These are phyloP conservation scores for Lasiosphaeriaceae sp. DNA, from an alignment of 495 filamentous ascomycete species.

Conservation along the genomic window DNA sequence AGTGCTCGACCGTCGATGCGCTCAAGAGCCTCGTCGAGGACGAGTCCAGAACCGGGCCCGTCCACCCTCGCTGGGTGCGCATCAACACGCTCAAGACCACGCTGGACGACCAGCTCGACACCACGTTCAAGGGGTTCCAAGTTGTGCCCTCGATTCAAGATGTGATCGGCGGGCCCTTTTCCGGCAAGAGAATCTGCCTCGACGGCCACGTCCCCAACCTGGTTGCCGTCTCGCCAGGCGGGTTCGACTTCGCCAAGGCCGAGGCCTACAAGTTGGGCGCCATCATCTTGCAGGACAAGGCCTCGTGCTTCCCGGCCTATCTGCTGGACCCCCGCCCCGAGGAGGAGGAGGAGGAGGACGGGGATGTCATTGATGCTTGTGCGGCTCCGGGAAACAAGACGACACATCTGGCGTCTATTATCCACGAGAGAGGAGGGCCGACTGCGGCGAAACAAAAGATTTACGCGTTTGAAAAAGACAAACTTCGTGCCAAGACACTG, in stretches of 20 bases:
- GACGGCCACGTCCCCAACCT: conserved; percentile 81
- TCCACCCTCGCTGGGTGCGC: conserved; percentile 80
- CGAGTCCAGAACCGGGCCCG: conserved; percentile 20
- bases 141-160: conserved; percentile 45
- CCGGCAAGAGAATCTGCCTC: conserved; percentile 42
- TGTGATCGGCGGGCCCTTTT: conserved; percentile 25
- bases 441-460: conserved; percentile 29
- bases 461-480: conserved; percentile 69
- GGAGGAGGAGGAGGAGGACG: conserved; percentile 45
- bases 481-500: conserved; percentile 61
- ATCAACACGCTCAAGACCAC: conserved; percentile 75
- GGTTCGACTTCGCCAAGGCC: conserved; percentile 59
- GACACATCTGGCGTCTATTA: conserved; percentile 80
- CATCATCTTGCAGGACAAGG: conserved; percentile 93
- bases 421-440: conserved; percentile 27
- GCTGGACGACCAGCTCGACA: conserved; percentile 61
- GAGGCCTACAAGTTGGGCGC: conserved; percentile 68
- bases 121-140: conserved; percentile 61
- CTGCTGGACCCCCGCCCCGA: conserved; percentile 59
- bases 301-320: conserved; percentile 91
- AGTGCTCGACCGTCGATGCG: conserved; percentile 59
- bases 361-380: conserved; percentile 82
- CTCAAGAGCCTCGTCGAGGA: conserved; percentile 56
- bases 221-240: conserved; percentile 65
- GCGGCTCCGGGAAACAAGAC: conserved; percentile 97